Base-by-base conservation (phyloP, 2,329 filamentous ascomycete species). In the Microthyrium microscopicum region DNA sequence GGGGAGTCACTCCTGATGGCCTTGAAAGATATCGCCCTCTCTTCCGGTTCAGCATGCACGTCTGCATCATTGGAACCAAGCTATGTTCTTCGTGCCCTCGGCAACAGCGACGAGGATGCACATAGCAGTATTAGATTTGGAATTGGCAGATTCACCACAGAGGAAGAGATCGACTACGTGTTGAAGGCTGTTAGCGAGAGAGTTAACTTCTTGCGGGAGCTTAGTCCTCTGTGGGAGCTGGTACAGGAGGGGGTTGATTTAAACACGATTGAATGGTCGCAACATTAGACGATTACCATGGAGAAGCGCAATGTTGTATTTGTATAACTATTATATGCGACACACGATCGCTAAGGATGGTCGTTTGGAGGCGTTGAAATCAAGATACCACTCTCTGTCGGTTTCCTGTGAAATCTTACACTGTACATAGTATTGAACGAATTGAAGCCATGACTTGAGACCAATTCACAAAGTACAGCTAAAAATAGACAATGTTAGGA, bases 1-100 rank as follows among this genome's bases (percentile, higher is more conserved):
- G 89, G 89, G 44, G 89, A 98, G 58, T 95, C 89, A 3, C 75
- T 98, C 1, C 68, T 98, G 41, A 98, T 98, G 89, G 89, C 89
- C 0, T 62, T 98, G 29, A 98, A 98, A 60, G 89, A 98, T 46
- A 94, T 98, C 56, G 89, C 89, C 0, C 64, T 98, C 22, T 95
- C 87, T 5, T 98, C 89, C 0, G 89, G 89, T 37, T 94, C 84
- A 49, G 89, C 89, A 5, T 98, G 89, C 60, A 98, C 89, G 2
- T 95, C 87, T 4, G 89, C 89, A 1, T 98, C 89, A 1, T 64
- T 98, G 21, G 89, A 98, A 56, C 89, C 89, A 12, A 92, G 82
- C 54, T 98, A 98, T 54, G 89, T 98, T 29, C 69, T 98, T 20
- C 76, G 89, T 37, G 89, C 89, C 4, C 68, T 98, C 13, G 89